Base-by-base conservation (phyloP, 2,329 filamentous ascomycete genomes). In the Claviceps africana region DNA sequence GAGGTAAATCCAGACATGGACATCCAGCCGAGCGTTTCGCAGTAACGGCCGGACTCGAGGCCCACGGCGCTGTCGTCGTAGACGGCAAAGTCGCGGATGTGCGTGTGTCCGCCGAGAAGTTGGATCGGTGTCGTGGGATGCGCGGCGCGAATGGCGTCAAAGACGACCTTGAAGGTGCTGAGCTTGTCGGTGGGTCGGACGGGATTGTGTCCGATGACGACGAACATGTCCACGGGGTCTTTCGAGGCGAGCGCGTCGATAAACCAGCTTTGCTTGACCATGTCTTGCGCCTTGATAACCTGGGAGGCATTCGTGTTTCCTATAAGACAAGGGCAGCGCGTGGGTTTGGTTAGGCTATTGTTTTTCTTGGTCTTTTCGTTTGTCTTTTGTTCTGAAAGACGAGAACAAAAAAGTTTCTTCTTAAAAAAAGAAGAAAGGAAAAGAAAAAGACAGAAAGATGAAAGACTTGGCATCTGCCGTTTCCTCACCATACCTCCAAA, bases 21-120 rank as follows among this genome's bases (percentile, higher is more conserved):
- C 22, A 83, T 62, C 77, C 79, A 86, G 25, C 82, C 82, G 0
- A 85, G 69, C 1, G 81, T 85, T 66, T 86, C 82, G 61, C 81
- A 85, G 64, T 84, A 85, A 50, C 79, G 73, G 6, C 79, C 81
- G 2, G 80, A 78, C 58, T 83, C 81, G 9, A 85, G 68, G 0
- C 73, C 80, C 4, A 81, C 80, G 6, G 77, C 75, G 58, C 73
- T 74, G 52, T 78, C 72, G 60, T 86, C 82, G 55, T 79, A 82
- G 2, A 83, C 76, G 19, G 72, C 72, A 61, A 83, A 82, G 61
- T 86, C 81, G 17, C 82, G 77, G 54, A 82, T 75, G 60, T 84
- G 81, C 39, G 70, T 76, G 64, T 84, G 81, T 10, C 81, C 81
- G 21, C 81, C 82, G 56, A 86, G 81, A 51, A 79, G 73, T 62